Base-by-base conservation (phyloP, 1,284 basidiomycete species). In the Cryptococcus sp. region DNA sequence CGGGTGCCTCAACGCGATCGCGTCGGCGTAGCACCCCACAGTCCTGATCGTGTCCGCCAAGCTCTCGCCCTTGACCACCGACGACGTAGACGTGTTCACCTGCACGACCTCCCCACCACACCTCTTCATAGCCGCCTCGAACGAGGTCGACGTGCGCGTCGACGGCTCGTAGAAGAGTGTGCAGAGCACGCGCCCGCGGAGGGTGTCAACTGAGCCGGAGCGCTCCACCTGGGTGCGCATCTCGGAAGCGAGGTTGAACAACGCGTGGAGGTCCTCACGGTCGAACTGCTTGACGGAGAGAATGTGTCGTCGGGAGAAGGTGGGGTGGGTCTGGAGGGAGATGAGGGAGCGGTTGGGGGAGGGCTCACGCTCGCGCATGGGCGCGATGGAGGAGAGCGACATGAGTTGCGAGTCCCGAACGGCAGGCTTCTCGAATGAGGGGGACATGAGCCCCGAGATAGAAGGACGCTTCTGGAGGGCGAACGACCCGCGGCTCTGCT, bases 151-250 rank as follows among this genome's bases (percentile, higher is more conserved):
- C 1, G 96, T 99, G 52, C 96, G 84, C 1, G 96, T 99, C 9
- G 93, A 97, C 2, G 96, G 91, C 76, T 99, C 96, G 78, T 95
- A 99, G 82, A 99, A 99, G 40, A 97, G 77, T n/a, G 88, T 95
- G 72, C 89, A 93, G 4, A 99, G 83, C 0, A 99, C 87, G 61
- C 87, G 89, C 47, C 95, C 95, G 62, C 87, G 88, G 42, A 98
- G 82, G 52, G 98, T 85, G 70, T 98, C 93, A 56, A 98, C 81
- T 3, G 85, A 84, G 4, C 94, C 92, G 65, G 87, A 88, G 40
- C 93, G 85, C 78, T 99, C 96, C 28, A 98, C 93, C 72, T 93
- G 89, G 37, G 91, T 82, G 52, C 92, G 87, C 91, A 99, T 95
- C 79, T 98, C 96, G 67, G 92, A 88, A 2, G 96, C 95, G 47